Evolutionary conservation across 2,329 filamentous ascomycete species (phyloP).

Genomic region (Capronia epimyces): DNA sequence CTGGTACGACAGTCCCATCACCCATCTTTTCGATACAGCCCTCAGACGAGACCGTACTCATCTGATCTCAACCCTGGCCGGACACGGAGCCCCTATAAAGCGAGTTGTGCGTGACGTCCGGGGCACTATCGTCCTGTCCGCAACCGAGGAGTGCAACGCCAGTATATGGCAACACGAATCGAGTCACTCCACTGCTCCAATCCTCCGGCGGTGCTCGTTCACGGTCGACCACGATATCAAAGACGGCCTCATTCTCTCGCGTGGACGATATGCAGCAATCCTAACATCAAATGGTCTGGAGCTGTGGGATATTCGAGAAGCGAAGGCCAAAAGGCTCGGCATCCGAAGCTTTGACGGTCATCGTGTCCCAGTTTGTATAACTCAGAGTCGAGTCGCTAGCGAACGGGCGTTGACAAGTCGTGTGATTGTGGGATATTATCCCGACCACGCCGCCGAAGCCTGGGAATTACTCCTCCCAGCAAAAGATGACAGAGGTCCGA

Average conservation of each 20-base stretch:
- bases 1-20: slow-evolving; percentile 72
- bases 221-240: slow-evolving; percentile 15
- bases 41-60: slow-evolving; percentile 55
- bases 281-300: slow-evolving; percentile 16
- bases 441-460: slow-evolving; percentile 14
- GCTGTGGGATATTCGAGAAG: slow-evolving; percentile 23
- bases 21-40: slow-evolving; percentile 69
- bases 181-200: slow-evolving; percentile 9
- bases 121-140: slow-evolving; percentile 72
- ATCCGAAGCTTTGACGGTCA: slow-evolving; percentile 5
- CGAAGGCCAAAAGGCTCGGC: slow-evolving; percentile 19
- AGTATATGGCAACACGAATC: slow-evolving; percentile 70
- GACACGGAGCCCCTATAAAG: slow-evolving; percentile 72
- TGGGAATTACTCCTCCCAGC: slow-evolving; percentile 22
- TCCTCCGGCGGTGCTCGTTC: slow-evolving; percentile 21
- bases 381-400: slow-evolving; percentile 20
- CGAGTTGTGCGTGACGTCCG: slow-evolving; percentile 83
- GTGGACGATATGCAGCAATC: slow-evolving; percentile 21
- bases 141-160: slow-evolving; percentile 71
- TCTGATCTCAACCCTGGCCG: slow-evolving; percentile 68
- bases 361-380: slow-evolving; percentile 17
- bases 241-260: slow-evolving; percentile 21
- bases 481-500: not conserved
- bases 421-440: slow-evolving; percentile 19
- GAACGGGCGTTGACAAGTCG: slow-evolving; percentile 23